Conservation (phyloP, 108 stramenopile genomes). For the Nitzschia sp. region DNA sequence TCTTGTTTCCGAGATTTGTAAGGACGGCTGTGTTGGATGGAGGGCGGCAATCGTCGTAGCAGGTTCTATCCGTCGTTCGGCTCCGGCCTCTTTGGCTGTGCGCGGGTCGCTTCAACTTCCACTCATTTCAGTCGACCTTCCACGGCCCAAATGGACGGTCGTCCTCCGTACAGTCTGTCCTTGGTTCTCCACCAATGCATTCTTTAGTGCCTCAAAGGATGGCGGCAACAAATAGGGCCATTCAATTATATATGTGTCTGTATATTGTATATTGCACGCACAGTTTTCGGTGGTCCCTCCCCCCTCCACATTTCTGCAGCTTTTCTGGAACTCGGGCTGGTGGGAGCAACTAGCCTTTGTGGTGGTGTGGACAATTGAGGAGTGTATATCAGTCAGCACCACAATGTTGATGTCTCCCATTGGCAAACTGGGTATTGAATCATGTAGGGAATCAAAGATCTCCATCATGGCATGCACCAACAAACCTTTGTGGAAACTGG, state of each 20-base stretch:
- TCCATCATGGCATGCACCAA: too few relatives aligned
- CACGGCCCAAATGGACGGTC: constrained; percentile 20
- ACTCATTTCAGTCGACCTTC: constrained; percentile 22
- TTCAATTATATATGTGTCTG: constrained; percentile 1
- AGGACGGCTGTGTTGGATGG: background rate
- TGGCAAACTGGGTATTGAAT: constrained; percentile 16
- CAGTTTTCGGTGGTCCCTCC: background rate
- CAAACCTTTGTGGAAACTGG: too few relatives aligned
- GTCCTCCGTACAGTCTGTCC: constrained; percentile 7
- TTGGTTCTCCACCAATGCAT: background rate
- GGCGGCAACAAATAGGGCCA: background rate
- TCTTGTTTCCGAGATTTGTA: too few relatives aligned
- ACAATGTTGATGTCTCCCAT: constrained; percentile 66
- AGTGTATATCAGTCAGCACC: constrained; percentile 75
- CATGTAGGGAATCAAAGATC: too few relatives aligned
- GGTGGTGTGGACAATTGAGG: constrained; percentile 1
- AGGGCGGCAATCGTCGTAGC: background rate
- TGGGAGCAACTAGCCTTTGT: background rate
- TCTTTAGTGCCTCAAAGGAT: too few relatives aligned
- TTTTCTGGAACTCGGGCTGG: background rate
- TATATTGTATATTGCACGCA: background rate
- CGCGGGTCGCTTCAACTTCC: background rate
- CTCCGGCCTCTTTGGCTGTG: background rate
- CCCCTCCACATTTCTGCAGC: background rate
- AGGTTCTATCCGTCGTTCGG: background rate